Conservation (phyloP, 129 eudicot genomes). For the Flaveria brownii region DNA sequence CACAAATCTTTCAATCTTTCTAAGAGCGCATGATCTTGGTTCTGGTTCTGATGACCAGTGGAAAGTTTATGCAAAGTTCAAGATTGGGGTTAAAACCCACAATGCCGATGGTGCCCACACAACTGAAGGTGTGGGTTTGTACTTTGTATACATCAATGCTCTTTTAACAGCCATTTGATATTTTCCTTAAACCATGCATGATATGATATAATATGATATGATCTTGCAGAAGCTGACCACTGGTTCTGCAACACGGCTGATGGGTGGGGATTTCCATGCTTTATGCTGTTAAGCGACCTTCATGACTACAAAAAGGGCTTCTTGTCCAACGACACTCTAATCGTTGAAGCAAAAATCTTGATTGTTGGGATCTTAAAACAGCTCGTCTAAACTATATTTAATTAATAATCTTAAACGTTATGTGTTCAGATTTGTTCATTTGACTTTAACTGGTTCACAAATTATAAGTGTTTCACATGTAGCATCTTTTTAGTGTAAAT, state of each 20-base stretch:
- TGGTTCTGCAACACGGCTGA: slow-evolving; percentile 34
- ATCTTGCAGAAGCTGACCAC: slow-evolving; percentile 37
- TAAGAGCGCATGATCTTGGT: slow-evolving; percentile 34
- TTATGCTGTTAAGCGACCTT: slow-evolving; percentile 34
- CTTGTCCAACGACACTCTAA: slow-evolving; percentile 28
- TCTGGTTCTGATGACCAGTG: slow-evolving; percentile 18
- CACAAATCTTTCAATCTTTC: slow-evolving; percentile 40
- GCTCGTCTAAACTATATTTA: slow-evolving; percentile 9
- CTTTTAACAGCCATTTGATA: neutral
- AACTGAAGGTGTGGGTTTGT: slow-evolving; percentile 15
- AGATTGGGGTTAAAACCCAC: slow-evolving; percentile 32
- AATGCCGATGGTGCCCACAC: slow-evolving; percentile 15
- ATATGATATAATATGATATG: neutral
- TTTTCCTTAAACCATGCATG: neutral
- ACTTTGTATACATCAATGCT: neutral
- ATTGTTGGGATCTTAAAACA: slow-evolving; percentile 34
- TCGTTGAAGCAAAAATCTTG: slow-evolving; percentile 39
- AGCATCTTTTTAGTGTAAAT: no score
- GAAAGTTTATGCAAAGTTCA: slow-evolving; percentile 39
- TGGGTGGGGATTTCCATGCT: slow-evolving; percentile 40
- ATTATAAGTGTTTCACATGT: no score
- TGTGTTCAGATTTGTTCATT: neutral
- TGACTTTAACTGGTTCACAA: no score
- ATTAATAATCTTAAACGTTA: neutral
- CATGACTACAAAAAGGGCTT: slow-evolving; percentile 33